phyloP scores from a whole-genome alignment of 345 rosid species.

The Eutrema yunnanense region DNA sequence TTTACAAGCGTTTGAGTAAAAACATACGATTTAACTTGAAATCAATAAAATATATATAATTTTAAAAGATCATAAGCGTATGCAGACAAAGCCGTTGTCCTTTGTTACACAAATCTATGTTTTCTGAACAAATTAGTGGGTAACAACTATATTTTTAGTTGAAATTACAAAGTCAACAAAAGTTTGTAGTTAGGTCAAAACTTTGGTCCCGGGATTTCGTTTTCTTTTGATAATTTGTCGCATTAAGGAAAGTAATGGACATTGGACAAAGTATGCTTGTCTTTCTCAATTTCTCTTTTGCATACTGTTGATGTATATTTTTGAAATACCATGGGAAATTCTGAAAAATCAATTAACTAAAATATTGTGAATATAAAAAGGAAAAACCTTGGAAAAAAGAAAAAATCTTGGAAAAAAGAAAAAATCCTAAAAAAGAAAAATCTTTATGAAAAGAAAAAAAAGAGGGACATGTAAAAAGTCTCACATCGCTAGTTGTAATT shows the following conservation, averaged over 20 bases:
- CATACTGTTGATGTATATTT: background rate
- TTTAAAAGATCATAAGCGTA: background rate
- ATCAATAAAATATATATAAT: background rate
- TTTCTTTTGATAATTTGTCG: slow-evolving; percentile 12
- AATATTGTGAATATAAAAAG: no score
- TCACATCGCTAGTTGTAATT: no score
- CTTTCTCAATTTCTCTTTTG: background rate
- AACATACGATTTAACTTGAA: background rate
- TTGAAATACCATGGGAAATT: no score
- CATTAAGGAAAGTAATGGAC: slow-evolving; percentile 22
- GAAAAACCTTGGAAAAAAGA: no score
- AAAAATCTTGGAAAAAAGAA: no score
- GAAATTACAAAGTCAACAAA: slow-evolving; percentile 19
- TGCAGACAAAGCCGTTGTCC: background rate
- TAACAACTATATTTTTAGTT: slow-evolving; percentile 16
- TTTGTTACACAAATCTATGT: background rate
- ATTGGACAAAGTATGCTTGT: slow-evolving; percentile 10
- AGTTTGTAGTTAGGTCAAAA: slow-evolving; percentile 19
- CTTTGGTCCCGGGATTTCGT: background rate
- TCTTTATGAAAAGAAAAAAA: no score
- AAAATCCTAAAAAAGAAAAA: no score
- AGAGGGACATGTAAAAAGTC: no score
- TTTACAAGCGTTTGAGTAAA: background rate
- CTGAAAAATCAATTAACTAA: no score
- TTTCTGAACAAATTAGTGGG: slow-evolving; percentile 10